Evolutionary conservation across 78 protist species (phyloP).

Genomic region (Blattamonas nauphoetae): DNA sequence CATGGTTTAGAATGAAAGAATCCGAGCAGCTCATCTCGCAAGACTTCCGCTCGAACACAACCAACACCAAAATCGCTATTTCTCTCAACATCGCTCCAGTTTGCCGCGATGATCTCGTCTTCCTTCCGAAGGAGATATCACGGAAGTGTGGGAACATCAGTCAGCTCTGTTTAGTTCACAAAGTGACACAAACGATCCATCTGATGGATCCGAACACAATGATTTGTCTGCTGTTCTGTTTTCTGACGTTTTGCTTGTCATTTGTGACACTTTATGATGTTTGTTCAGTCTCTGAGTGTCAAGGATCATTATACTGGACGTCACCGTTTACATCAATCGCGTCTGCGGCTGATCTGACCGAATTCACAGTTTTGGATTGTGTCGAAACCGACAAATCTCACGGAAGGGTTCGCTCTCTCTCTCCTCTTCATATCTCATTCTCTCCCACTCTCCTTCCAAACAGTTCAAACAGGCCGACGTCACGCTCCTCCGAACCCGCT

Average conservation of each 20-base stretch:
- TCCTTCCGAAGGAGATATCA: slow-evolving; percentile 60
- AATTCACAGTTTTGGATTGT: slow-evolving; percentile 65
- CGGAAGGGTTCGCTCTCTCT: too few species aligned
- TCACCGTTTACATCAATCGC: slow-evolving; percentile 54
- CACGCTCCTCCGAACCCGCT: slow-evolving; percentile 51
- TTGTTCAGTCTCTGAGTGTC: slow-evolving; percentile 40
- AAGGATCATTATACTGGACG: slow-evolving; percentile 48
- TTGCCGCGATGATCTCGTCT: slow-evolving; percentile 85
- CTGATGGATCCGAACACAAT: slow-evolving; percentile 77
- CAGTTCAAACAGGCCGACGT: slow-evolving; percentile 56
- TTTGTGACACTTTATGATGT: not conserved
- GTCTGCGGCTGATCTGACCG: slow-evolving; percentile 39
- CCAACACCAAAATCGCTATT: slow-evolving; percentile 67
- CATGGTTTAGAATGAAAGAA: not conserved
- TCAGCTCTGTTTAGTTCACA: slow-evolving; percentile 38
- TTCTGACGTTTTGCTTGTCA: not conserved
- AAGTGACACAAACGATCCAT: slow-evolving; percentile 44
- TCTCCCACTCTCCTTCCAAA: too few species aligned
- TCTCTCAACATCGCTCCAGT: slow-evolving; percentile 83
- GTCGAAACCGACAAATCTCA: slow-evolving; percentile 39
- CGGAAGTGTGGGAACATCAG: slow-evolving; percentile 45
- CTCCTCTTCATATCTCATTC: too few species aligned
- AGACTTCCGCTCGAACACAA: slow-evolving; percentile 72
- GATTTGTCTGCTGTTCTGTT: slow-evolving; percentile 5
- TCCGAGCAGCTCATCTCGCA: slow-evolving; percentile 66